Percentiles rank a stretch among this genome's conserved stretches.
Conservation (phyloP, 176 grass and related monocot genomes). For the Guadua angustifolia region DNA sequence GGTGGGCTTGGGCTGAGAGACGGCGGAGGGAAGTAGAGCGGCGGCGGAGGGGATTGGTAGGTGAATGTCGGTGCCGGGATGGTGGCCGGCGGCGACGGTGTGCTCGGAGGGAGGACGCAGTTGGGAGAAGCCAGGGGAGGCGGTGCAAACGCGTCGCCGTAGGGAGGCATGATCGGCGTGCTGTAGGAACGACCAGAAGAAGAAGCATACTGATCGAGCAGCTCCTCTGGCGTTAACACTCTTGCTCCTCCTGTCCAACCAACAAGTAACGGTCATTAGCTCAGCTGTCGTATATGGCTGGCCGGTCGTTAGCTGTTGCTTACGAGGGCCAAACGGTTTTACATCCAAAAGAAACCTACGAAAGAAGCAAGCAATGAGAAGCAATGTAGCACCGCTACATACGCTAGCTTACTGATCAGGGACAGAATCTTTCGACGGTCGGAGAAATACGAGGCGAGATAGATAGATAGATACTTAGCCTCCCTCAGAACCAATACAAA, state of each 20-base stretch:
- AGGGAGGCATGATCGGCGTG: constrained; percentile 59
- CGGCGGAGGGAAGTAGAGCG: constrained; percentile 36
- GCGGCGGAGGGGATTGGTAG: constrained; percentile 47
- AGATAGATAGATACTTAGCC: neutral
- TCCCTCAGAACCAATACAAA: neutral
- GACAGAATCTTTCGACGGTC: neutral
- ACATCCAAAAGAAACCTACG: neutral
- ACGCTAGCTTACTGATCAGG: neutral
- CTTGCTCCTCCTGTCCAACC: constrained; percentile 41
- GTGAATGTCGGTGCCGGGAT: constrained; percentile 32
- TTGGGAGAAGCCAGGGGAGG: constrained; percentile 33
- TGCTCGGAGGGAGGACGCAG: constrained; percentile 53
- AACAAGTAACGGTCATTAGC: neutral
- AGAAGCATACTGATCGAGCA: constrained; percentile 47
- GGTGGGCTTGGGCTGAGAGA: constrained; percentile 37
- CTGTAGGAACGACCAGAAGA: constrained; percentile 52
- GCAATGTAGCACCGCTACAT: neutral
- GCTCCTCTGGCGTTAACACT: constrained; percentile 37
- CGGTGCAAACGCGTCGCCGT: constrained; percentile 43
- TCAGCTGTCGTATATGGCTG: neutral
- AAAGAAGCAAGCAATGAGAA: neutral
- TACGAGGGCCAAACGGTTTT: neutral
- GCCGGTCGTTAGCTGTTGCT: neutral
- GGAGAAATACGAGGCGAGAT: neutral
- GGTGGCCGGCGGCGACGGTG: constrained; percentile 19